Conservation (phyloP, 2,329 filamentous ascomycete genomes). For the Colletotrichum caudatum region DNA sequence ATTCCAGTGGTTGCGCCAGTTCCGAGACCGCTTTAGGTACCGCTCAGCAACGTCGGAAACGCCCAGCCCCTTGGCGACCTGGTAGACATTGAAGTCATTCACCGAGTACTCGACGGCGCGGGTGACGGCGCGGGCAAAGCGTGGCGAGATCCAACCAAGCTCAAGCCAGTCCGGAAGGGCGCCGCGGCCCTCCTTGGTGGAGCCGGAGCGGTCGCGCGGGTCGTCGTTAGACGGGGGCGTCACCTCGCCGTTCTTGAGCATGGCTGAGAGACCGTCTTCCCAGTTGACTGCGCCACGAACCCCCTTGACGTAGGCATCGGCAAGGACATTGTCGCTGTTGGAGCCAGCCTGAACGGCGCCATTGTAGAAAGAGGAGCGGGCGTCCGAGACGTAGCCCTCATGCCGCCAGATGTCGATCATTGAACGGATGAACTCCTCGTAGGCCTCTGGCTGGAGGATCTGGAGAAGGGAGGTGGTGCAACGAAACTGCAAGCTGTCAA, state of each 20-base stretch:
- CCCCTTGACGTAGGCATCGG: conserved; percentile 78
- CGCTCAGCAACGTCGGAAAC: conserved; percentile 63
- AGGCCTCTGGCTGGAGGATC: conserved; percentile 70
- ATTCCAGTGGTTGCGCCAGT: conserved; percentile 82
- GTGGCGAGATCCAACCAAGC: conserved; percentile 74
- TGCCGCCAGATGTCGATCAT: conserved; percentile 76
- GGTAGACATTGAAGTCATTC: conserved; percentile 76
- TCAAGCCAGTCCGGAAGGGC: conserved; percentile 76
- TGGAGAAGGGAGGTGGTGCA: conserved; percentile 75
- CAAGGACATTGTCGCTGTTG: conserved; percentile 78
- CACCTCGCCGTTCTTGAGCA: conserved; percentile 76
- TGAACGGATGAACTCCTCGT: conserved; percentile 75
- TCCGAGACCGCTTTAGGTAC: conserved; percentile 72
- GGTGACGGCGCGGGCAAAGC: conserved; percentile 70
- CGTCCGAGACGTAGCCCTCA: conserved; percentile 74
- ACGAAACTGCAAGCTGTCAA: conserved; percentile 59
- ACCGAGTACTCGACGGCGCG: conserved; percentile 75
- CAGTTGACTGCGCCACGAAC: conserved; percentile 73
- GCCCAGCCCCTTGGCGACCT: conserved; percentile 71
- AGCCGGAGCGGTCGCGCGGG: conserved; percentile 67
- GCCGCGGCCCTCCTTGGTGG: conserved; percentile 75
- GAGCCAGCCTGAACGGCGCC: conserved; percentile 77
- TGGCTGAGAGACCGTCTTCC: conserved; percentile 71
- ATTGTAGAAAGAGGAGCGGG: conserved; percentile 75
- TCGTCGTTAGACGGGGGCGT: conserved; percentile 70